Percentiles rank a stretch among this genome's conserved stretches.
Conservation (phyloP, 78 protist genomes). For the Monosiga brevicollis region DNA sequence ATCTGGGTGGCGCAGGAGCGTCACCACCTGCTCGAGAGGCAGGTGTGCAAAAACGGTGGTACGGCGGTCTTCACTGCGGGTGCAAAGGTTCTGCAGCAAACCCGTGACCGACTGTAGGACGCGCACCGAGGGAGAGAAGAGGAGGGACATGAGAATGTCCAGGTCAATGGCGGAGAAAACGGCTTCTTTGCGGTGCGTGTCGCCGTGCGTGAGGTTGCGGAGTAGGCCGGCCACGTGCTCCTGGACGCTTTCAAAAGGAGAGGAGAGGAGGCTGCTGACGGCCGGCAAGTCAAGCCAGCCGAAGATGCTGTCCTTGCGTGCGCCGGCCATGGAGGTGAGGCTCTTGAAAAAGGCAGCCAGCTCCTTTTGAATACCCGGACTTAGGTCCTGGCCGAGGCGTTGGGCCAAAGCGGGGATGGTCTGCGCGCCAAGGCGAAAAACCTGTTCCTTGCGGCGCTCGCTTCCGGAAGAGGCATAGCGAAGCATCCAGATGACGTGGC, state of each 20-base stretch:
- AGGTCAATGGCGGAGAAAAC: not conserved
- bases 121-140: not conserved
- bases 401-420: too few relatives aligned
- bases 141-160: not conserved
- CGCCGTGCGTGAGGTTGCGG: not conserved
- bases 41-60: not conserved
- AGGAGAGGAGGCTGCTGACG: not conserved
- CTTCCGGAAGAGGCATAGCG: too few relatives aligned
- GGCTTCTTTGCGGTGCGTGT: not conserved
- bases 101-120: not conserved
- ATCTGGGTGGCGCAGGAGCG: not conserved
- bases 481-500: too few relatives aligned
- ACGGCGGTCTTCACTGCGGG: not conserved
- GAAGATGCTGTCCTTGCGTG: not conserved
- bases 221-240: not conserved
- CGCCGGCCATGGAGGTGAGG: not conserved
- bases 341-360: not conserved
- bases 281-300: not conserved
- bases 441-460: too few relatives aligned
- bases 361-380: too few relatives aligned
- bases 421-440: too few relatives aligned
- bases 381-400: too few relatives aligned
- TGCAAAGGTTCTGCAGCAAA: not conserved
- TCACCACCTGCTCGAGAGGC: not conserved
- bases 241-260: not conserved